Evolutionary conservation across 352 stramenopile genomes (phyloP), one percentile per base, ranked within the genome.

Genomic region (Hyaloperonospora arabidopsidis): DNA sequence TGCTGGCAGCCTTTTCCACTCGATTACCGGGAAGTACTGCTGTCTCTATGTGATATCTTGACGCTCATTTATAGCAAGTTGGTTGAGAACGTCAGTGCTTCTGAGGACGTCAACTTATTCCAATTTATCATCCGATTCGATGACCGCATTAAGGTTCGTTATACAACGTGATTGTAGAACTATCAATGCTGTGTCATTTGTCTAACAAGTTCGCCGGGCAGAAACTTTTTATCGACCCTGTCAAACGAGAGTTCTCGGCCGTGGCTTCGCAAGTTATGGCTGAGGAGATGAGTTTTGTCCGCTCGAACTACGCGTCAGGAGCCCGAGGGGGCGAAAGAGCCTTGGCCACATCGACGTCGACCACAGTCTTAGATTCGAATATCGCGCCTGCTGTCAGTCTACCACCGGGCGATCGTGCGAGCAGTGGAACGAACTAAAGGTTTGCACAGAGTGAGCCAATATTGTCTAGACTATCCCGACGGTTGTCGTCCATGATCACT

Each of bases 221-320:
- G 80, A 93, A 93, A 88, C 65, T 89, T 19, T 73, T 93, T 45
- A 82, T 93, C 22, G 80, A 91, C 25, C 76, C 79, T 2, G 67
- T 89, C 10, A 88, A 87, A 54, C 91, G 91, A 46, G 80, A 93
- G 34, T 88, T 90, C 48, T 79, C 75, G 4, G 67, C 63, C 0
- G 72, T 89, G 25, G 78, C 83, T 0, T 54, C 66, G 19, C 67
- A 70, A 25, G 68, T 88, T 8, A 63, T 93, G 28, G 57, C 66
- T 0, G 71, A 87, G 13, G 79, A 93, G 48, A 74, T 90, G 45
- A 58, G 63, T 22, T 49, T 60, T 4, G 77, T 90, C 6, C 69
- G 79, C 34, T 85, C 76, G 48, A 41, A 53, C 0, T 84, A 80
- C 23, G 69, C 68, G 13, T 82, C 70, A 1, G 49, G 57, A 5